A percentile compares a stretch with the other conserved stretches of the same genome.
These are phyloP conservation scores for Priceomyces haplophilus DNA, from an alignment of 805 yeast genomes.

Conservation along the genomic window DNA sequence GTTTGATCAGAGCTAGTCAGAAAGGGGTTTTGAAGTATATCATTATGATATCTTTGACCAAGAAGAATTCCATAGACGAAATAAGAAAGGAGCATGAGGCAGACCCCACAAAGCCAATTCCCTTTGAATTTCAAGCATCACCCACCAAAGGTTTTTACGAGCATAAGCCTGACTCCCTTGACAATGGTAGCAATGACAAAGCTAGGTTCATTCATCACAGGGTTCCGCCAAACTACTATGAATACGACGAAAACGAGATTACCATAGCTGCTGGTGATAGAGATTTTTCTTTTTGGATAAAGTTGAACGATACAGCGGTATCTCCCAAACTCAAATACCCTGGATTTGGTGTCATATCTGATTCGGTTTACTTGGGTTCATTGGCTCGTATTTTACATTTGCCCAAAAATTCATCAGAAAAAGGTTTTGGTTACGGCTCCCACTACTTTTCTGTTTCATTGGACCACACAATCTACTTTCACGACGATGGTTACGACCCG, in stretches of 20 bases:
- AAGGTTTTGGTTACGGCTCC: slow-evolving; percentile 21
- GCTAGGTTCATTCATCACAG: slow-evolving; percentile 21
- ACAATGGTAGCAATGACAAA: slow-evolving; percentile 14
- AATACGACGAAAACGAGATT: slow-evolving; percentile 19
- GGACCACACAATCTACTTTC: slow-evolving; percentile 35
- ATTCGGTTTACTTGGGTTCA: slow-evolving; percentile 30
- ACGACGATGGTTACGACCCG: slow-evolving; percentile 35
- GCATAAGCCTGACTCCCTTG: slow-evolving; percentile 18
- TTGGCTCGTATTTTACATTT: slow-evolving; percentile 28
- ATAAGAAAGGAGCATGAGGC: slow-evolving; percentile 12
- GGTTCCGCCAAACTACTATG: slow-evolving; percentile 25
- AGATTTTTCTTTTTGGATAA: slow-evolving; percentile 30
- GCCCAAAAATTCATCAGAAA: slow-evolving; percentile 17
- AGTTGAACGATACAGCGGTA: slow-evolving; percentile 18
- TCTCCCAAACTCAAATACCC: slow-evolving; percentile 22
- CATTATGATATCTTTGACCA: slow-evolving; percentile 35
- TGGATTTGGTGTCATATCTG: slow-evolving; percentile 31
- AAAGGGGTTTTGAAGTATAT: slow-evolving; percentile 27
- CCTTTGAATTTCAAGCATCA: slow-evolving; percentile 28
- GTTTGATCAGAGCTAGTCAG: slow-evolving; percentile 31
- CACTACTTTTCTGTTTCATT: slow-evolving; percentile 31
- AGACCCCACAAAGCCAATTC: slow-evolving; percentile 21
- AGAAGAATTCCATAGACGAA: slow-evolving; percentile 22
- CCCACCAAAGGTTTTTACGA: slow-evolving; percentile 22
- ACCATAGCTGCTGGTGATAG: slow-evolving; percentile 28